Base-by-base conservation (phyloP, 1,284 basidiomycete genomes). In the Rhizopogon hawkerae region DNA sequence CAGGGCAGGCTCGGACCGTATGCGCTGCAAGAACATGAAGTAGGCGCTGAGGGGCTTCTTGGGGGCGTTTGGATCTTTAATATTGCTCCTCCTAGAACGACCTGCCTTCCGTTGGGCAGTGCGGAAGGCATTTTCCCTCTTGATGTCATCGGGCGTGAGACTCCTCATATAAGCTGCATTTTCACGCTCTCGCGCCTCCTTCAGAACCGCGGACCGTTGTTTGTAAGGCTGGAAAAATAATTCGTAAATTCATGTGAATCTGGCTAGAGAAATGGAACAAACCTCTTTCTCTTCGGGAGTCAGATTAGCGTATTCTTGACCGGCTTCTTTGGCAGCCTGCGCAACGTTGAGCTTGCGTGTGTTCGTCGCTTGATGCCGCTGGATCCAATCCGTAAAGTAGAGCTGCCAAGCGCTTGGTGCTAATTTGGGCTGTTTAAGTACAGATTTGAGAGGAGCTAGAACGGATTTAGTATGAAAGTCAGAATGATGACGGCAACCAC, bases 401-500 rank as follows among this genome's bases (percentile, higher is more conserved):
- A 97, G 78, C 69, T 97, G 93, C 93, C 93, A 97, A 38, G 92
- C 91, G 4, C 91, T 94, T 4, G 90, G 92, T 10, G 93, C 90
- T 60, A 94, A 79, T 71, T 94, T 94, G 38, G 93, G 93, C 31
- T 90, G 92, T 52, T 85, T 85, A 51, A 96, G 75, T 23, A 77
- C 66, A 46, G 85, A 84, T 67, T 83, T 85, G 55, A 74, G 66
- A 45, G 79, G 81, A 62, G 68, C 74, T 75, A 62, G 7, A 44
- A 46, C 56, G 56, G 56, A 56, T 50, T 49, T 49, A 54, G 49
- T 34, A 10, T 14, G 14, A 52, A 36, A 52, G 56, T 61, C 47
- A 65, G 49, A 50, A 58, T 58, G 51, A 56, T 52, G 56, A 59
- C 56, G 54, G 50, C 56, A 48, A 54, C 59, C 44, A 61, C 57